Base-by-base conservation (phyloP, 306 rosid species). In the Rubus parviflorus region DNA sequence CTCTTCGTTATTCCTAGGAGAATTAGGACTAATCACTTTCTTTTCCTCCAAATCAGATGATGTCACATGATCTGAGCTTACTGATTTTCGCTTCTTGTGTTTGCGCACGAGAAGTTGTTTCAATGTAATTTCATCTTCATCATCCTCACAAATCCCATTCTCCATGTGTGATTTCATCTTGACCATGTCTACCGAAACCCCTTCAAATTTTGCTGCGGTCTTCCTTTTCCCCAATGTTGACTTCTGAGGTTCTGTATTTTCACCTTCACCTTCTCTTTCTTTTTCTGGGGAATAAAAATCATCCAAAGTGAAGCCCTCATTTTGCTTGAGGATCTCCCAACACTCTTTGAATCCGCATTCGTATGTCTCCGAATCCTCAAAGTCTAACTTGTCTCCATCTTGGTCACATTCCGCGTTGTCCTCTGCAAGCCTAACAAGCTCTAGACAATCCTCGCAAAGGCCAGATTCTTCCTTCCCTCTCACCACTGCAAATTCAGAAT, bases 321-420 rank as follows among this genome's bases (percentile, higher is more conserved):
- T 75, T 30, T 16, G 66, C 85, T 89, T 88, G 17, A 93, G 49
- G 38, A 85, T 78, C 5, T 86, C 97, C 98, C 98, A 89, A 64
- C 89, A 93, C 79, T 84, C 94, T 83, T 89, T 93, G 85, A 93
- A 90, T 8, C 91, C 80, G 60, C 81, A 67, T 83, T 93, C 98
- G 7, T 72, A 79, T 17, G 94, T 82, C n/a, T 90, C 89, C 48
- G 64, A 81, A 30, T 89, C 94, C 78, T 57, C 58, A 58, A 90
- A 82, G 68, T 66, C 85, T 71, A 93, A 61, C 63, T 35, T 74
- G 16, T 76, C 86, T 86, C 90, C 91, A 12, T 86, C 77, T 10
- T 11, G 72, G 74, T 65, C 91, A 40, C 54, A 82, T 22, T 83
- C 82, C 82, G 77, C 70, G 9, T 85, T 78, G 41, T 74, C 74